Evolutionary conservation across 2,329 filamentous ascomycete species (phyloP).

Genomic region (Penicillium sp.): DNA sequence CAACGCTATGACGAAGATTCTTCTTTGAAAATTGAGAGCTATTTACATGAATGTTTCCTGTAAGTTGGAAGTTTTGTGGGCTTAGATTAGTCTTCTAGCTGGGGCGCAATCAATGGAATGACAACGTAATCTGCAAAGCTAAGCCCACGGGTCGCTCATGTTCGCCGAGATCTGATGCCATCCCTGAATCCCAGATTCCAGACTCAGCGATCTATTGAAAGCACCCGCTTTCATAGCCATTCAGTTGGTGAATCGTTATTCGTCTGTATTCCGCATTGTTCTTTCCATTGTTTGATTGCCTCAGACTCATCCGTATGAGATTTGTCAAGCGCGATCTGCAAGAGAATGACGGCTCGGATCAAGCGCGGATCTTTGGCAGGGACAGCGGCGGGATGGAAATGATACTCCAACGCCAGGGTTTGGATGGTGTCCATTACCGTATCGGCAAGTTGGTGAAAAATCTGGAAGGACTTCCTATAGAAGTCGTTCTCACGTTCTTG

Average conservation of each 20-base stretch:
- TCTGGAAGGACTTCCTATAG: slow-evolving; percentile 1
- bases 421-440: slow-evolving; percentile 1
- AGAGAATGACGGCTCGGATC: slow-evolving; percentile 2
- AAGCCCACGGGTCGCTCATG: background rate
- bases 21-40: slow-evolving; percentile 1
- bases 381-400: slow-evolving; percentile 2
- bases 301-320: background rate
- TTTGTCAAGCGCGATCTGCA: slow-evolving; percentile 3
- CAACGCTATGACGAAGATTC: slow-evolving; percentile 2
- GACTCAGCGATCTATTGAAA: background rate
- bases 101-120: background rate
- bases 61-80: background rate
- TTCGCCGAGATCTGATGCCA: background rate
- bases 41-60: background rate
- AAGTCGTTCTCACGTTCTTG: slow-evolving; percentile 1
- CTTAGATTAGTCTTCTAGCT: slow-evolving; percentile 1
- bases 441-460: background rate
- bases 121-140: background rate
- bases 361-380: slow-evolving; percentile 1
- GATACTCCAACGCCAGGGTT: slow-evolving; percentile 1
- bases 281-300: slow-evolving; percentile 1
- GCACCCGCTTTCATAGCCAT: background rate
- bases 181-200: background rate
- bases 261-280: slow-evolving; percentile 1
- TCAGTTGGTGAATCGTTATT: slow-evolving; percentile 1